These are phyloP conservation scores for Lobosporangium transversale DNA, from an alignment of 192 early-diverging fungal species.

Conservation along the genomic window DNA sequence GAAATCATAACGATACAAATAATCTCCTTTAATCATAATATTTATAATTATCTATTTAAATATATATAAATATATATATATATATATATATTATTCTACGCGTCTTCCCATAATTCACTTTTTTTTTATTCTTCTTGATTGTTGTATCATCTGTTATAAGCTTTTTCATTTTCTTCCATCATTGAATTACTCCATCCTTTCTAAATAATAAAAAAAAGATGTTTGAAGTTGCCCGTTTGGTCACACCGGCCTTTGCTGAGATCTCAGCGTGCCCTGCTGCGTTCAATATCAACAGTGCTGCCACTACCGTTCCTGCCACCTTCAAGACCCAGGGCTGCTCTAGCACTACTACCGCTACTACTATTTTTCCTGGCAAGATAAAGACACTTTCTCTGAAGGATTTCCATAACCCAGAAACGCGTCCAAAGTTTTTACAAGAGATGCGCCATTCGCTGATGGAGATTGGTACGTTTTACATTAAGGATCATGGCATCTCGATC, in stretches of 20 bases:
- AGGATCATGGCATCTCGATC: conserved; percentile 52
- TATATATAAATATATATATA: no score
- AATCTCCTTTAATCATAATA: no score
- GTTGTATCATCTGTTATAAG: not conserved
- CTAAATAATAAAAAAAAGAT: conserved; percentile 1
- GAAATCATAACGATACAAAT: no score
- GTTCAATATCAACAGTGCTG: no score
- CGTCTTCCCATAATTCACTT: not conserved
- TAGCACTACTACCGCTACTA: no score
- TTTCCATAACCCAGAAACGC: conserved; percentile 29
- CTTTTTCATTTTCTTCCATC: not conserved
- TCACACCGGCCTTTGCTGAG: conserved; percentile 12
- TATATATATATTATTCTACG: no score
- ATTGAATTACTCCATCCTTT: not conserved
- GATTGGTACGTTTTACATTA: conserved; percentile 70
- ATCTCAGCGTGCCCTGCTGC: no score
- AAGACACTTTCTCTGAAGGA: conserved; percentile 42
- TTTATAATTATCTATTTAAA: no score
- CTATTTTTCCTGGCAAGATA: conserved; percentile 1
- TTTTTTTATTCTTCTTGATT: not conserved
- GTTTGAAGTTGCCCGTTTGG: conserved; percentile 22
- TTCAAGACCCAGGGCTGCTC: no score
- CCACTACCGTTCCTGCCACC: no score
- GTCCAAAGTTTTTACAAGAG: conserved; percentile 50
- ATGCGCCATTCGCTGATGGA: conserved; percentile 63